Evolutionary conservation across 495 filamentous ascomycete genomes (phyloP).

Genomic region (Aspergillus kassunensis): DNA sequence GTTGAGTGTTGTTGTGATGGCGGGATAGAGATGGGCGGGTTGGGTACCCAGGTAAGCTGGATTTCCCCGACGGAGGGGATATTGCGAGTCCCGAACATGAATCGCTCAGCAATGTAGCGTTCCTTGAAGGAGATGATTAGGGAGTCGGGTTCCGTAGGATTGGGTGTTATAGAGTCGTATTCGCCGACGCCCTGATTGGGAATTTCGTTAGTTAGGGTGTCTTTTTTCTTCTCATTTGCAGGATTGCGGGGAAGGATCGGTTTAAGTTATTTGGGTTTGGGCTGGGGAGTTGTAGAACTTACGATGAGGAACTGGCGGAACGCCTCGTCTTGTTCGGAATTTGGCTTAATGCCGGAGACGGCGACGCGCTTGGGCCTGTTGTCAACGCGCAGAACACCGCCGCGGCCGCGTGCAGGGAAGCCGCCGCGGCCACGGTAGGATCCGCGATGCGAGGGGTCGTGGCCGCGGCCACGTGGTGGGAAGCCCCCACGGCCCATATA

Average conservation of each 20-base stretch:
- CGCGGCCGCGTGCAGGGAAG: slow-evolving; percentile 38
- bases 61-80: slow-evolving; percentile 75
- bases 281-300: slow-evolving; percentile 32
- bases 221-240: too few species aligned
- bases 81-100: slow-evolving; percentile 62
- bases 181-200: slow-evolving; percentile 71
- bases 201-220: slow-evolving; percentile 17
- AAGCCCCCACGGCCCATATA: slow-evolving; percentile 26
- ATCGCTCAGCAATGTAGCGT: slow-evolving; percentile 82
- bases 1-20: slow-evolving; percentile 9
- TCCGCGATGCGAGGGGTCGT: slow-evolving; percentile 45
- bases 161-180: slow-evolving; percentile 69
- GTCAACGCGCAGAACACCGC: slow-evolving; percentile 75
- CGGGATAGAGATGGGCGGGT: slow-evolving; percentile 29
- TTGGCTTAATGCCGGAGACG: slow-evolving; percentile 66
- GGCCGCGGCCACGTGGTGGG: slow-evolving; percentile 38
- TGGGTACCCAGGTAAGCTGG: slow-evolving; percentile 68
- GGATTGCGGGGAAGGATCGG: background rate
- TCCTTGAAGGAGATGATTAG: slow-evolving; percentile 81
- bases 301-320: slow-evolving; percentile 84
- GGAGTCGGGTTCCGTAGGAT: slow-evolving; percentile 52
- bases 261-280: background rate
- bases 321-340: slow-evolving; percentile 72
- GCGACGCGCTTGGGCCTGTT: slow-evolving; percentile 78
- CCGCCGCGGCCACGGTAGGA: slow-evolving; percentile 53